These are phyloP conservation scores for Bipolaris oryzae DNA, from an alignment of 2,329 filamentous ascomycete genomes.

Conservation along the genomic window DNA sequence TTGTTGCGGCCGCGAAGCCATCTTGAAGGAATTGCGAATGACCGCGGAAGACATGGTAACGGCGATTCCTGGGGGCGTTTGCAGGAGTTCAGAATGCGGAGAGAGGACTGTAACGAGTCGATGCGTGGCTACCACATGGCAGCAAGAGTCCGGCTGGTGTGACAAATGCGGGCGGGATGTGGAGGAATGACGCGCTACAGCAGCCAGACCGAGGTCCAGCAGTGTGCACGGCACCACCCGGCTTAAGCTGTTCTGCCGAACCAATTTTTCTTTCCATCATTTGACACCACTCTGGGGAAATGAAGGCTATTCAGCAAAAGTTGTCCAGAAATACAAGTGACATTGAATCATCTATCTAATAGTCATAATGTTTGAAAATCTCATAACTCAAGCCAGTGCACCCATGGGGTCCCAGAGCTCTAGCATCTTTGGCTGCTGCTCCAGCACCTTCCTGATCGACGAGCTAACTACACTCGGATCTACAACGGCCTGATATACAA, in stretches of 20 bases:
- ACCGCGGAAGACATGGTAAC: conserved; percentile 40
- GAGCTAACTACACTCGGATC: conserved; percentile 66
- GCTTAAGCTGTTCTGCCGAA: conserved; percentile 23
- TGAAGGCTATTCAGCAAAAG: background rate
- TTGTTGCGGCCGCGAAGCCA: conserved; percentile 46
- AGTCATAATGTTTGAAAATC: background rate
- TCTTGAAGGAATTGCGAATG: conserved; percentile 41
- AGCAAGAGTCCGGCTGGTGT: conserved; percentile 24
- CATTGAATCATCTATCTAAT: background rate
- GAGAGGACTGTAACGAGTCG: conserved; percentile 32
- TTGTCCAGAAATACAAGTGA: background rate
- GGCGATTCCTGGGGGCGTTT: background rate
- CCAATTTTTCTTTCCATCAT: too few relatives aligned
- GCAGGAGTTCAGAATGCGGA: conserved; percentile 10
- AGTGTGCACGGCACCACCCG: conserved; percentile 30
- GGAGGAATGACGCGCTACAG: conserved; percentile 20
- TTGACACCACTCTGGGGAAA: background rate
- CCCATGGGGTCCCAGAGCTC: conserved; percentile 81
- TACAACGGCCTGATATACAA: conserved; percentile 85
- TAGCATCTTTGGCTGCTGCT: conserved; percentile 69
- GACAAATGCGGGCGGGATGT: conserved; percentile 34
- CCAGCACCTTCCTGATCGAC: conserved; percentile 72
- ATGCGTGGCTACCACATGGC: conserved; percentile 40
- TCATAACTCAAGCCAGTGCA: conserved; percentile 59
- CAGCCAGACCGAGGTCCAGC: conserved; percentile 37